Conservation (phyloP, 352 stramenopile species). For the Globisporangium megalacanthum region DNA sequence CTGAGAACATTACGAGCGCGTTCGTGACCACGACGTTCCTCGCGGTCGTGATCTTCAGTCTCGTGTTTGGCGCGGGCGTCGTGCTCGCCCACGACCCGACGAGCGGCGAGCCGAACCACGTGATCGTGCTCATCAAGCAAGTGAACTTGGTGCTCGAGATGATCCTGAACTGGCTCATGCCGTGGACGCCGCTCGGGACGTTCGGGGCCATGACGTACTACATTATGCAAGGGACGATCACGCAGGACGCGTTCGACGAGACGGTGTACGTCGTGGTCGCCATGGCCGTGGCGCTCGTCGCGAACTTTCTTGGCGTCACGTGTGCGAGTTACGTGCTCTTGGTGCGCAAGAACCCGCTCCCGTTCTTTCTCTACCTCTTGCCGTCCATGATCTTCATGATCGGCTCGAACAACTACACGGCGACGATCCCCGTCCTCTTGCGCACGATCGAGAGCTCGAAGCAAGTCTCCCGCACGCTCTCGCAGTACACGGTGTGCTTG, state of each 20-base stretch:
- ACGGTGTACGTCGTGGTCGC: slow-evolving; percentile 36
- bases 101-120: slow-evolving; percentile 38
- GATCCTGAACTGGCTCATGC: slow-evolving; percentile 65
- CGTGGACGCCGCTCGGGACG: slow-evolving; percentile 42
- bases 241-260: slow-evolving; percentile 21
- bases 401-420: slow-evolving; percentile 36
- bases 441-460: slow-evolving; percentile 53
- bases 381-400: slow-evolving; percentile 54
- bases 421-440: slow-evolving; percentile 56
- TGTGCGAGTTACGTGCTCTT: slow-evolving; percentile 51
- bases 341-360: slow-evolving; percentile 55
- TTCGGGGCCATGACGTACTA: slow-evolving; percentile 46
- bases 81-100: slow-evolving; percentile 40
- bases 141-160: slow-evolving; percentile 53
- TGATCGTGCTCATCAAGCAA: slow-evolving; percentile 52
- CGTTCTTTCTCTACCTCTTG: slow-evolving; percentile 50
- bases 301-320: slow-evolving; percentile 47
- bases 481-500: slow-evolving; percentile 52
- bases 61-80: slow-evolving; percentile 42
- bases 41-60: slow-evolving; percentile 49
- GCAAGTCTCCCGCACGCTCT: slow-evolving; percentile 56
- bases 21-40: slow-evolving; percentile 43
- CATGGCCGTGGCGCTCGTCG: slow-evolving; percentile 34
- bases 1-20: slow-evolving; percentile 50
- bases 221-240: slow-evolving; percentile 42